These are phyloP conservation scores for Gamarada debralockiae DNA, from an alignment of 495 filamentous ascomycete species.

Conservation along the genomic window DNA sequence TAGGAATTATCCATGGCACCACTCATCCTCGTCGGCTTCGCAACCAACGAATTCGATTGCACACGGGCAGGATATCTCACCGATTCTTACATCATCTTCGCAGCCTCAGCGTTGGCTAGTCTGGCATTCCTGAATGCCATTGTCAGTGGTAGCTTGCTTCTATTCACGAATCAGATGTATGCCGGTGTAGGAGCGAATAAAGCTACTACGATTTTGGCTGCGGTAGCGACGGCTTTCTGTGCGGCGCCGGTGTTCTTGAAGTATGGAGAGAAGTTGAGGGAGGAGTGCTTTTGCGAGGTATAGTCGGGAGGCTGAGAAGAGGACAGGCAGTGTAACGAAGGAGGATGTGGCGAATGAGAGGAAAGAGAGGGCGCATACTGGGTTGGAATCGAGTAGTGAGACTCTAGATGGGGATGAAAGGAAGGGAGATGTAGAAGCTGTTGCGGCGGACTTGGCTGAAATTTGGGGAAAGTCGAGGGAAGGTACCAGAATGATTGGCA, in stretches of 20 bases:
- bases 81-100: background rate
- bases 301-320: background rate
- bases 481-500: no score
- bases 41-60: background rate
- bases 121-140: background rate
- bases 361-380: no score
- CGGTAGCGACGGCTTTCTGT: background rate
- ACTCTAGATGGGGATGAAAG: no score
- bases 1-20: background rate
- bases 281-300: slow-evolving; percentile 1
- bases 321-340: background rate
- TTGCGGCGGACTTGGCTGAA: no score
- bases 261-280: background rate
- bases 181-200: background rate
- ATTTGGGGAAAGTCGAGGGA: no score
- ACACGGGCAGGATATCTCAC: background rate
- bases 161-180: background rate
- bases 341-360: background rate
- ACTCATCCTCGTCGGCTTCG: background rate
- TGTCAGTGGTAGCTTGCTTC: background rate
- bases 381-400: no score
- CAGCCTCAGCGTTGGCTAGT: background rate
- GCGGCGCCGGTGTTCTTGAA: background rate
- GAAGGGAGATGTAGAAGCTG: no score
- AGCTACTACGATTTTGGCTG: background rate